phyloP scores from a whole-genome alignment of 1,139 yeast genomes.

The Diutina siamensis region DNA sequence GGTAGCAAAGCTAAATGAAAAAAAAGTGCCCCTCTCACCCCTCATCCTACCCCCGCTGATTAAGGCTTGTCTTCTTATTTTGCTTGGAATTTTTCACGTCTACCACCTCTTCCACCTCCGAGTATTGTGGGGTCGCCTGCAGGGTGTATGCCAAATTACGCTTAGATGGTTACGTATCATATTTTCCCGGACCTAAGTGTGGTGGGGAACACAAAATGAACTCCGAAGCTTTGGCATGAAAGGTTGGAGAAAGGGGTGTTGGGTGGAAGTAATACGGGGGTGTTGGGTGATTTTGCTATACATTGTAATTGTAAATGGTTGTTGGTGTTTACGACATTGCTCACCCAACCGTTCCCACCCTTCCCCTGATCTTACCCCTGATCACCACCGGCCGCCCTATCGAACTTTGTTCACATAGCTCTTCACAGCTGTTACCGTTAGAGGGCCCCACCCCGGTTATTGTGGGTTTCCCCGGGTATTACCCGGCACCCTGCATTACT shows the following conservation, averaged over 20 bases:
- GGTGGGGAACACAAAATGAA: not conserved
- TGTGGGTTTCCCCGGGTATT: not conserved
- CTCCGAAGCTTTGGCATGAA: not conserved
- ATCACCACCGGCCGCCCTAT: no score
- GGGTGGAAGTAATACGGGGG: not conserved
- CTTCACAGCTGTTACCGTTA: not conserved
- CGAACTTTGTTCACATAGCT: no score
- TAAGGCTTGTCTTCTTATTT: no score
- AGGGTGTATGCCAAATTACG: not conserved
- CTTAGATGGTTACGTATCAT: no score
- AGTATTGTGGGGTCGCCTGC: not conserved
- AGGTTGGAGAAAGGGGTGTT: not conserved
- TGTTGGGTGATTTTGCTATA: no score
- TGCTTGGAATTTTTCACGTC: not conserved
- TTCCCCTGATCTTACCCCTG: no score
- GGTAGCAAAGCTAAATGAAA: no score
- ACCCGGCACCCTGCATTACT: not conserved
- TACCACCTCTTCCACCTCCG: not conserved
- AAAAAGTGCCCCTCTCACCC: no score
- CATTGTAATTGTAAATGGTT: no score
- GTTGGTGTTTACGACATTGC: no score
- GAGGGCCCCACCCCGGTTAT: not conserved
- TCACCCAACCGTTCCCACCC: no score
- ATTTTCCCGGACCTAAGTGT: not conserved
- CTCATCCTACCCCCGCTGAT: not conserved